Evolutionary conservation across 352 stramenopile genomes (phyloP).

Genomic region (Phytophthora hybrid): DNA sequence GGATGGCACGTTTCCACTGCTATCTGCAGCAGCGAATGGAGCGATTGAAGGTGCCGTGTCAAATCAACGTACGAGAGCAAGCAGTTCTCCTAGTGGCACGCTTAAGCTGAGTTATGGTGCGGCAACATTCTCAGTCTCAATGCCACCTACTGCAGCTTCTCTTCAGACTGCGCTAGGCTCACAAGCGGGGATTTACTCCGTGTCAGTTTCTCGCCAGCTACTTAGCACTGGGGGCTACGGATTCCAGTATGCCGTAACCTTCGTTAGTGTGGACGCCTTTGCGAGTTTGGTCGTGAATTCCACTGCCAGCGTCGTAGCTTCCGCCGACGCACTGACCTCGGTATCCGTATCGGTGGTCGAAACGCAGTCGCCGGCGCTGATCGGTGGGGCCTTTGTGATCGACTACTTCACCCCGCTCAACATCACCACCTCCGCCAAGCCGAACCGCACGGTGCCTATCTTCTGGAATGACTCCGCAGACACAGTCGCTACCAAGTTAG

Average conservation of each 20-base stretch:
- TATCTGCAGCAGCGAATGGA: conserved; percentile 40
- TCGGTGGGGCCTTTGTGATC: conserved; percentile 61
- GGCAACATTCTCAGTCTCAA: conserved; percentile 18
- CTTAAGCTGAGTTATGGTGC: conserved; percentile 60
- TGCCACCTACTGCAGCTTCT: conserved; percentile 27
- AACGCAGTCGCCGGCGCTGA: conserved; percentile 46
- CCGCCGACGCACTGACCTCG: conserved; percentile 7
- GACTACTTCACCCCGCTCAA: conserved; percentile 60
- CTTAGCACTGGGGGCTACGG: conserved; percentile 41
- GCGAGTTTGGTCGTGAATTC: conserved; percentile 36
- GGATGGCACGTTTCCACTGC: conserved; percentile 44
- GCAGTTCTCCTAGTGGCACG: conserved; percentile 42
- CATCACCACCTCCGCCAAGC: conserved; percentile 30
- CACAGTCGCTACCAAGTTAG: conserved; percentile 43
- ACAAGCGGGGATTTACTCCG: conserved; percentile 48
- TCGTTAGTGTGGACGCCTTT: conserved; percentile 62
- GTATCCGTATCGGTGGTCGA: conserved; percentile 35
- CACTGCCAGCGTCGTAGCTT: conserved; percentile 24
- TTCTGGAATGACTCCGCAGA: conserved; percentile 61
- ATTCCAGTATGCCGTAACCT: conserved; percentile 61
- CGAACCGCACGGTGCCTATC: conserved; percentile 41
- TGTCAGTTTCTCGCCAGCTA: conserved; percentile 29
- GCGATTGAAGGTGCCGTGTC: conserved; percentile 58
- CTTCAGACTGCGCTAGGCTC: conserved; percentile 48
- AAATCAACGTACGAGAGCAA: conserved; percentile 13